These are phyloP conservation scores for Akebia trifoliata DNA, from an alignment of 164 flowering plant species.

Conservation along the genomic window DNA sequence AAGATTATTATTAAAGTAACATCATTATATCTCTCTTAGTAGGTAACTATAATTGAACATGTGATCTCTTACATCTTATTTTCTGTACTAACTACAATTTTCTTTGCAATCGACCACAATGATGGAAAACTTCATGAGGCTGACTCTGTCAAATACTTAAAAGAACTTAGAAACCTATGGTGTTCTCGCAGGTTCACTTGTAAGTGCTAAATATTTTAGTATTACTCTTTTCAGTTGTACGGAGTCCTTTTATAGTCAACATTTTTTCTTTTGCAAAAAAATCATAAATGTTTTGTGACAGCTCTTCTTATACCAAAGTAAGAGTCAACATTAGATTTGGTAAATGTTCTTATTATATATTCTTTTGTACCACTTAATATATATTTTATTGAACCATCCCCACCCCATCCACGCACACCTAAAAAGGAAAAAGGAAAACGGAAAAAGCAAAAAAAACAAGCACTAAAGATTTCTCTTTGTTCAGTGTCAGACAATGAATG, in stretches of 20 bases:
- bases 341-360: constrained; percentile 25
- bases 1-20: too few species aligned
- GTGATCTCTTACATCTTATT: not conserved
- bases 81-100: not conserved
- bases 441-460: too few species aligned
- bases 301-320: constrained; percentile 95
- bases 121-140: constrained; percentile 89
- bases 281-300: constrained; percentile 70
- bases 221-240: not conserved
- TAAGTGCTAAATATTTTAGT: constrained; percentile 33
- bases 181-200: constrained; percentile 91
- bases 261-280: constrained; percentile 49
- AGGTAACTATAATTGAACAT: too few species aligned
- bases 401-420: too few species aligned
- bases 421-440: too few species aligned
- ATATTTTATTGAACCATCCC: not conserved
- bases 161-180: constrained; percentile 95
- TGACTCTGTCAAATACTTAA: constrained; percentile 80
- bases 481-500: constrained; percentile 94
- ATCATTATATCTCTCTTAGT: too few species aligned
- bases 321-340: constrained; percentile 88
- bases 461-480: constrained; percentile 11
- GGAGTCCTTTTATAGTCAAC: not conserved
- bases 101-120: constrained; percentile 60
- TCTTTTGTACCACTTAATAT: constrained; percentile 4